These are phyloP conservation scores for Lipomyces starkeyi DNA, from an alignment of 805 yeast genomes.

Conservation along the genomic window DNA sequence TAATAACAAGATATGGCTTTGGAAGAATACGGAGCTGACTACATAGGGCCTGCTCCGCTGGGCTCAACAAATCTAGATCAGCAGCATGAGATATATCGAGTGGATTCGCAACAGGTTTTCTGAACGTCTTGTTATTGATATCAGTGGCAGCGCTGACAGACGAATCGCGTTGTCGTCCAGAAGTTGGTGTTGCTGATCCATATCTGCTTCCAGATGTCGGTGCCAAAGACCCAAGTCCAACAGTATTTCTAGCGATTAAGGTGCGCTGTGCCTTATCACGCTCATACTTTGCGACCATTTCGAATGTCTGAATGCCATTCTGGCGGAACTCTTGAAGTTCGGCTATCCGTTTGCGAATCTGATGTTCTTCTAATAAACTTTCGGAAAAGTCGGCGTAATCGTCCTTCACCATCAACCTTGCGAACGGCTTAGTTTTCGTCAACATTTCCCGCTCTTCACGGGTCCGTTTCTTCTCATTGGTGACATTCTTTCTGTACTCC, in stretches of 20 bases:
- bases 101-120: constrained; percentile 46
- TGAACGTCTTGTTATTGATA: constrained; percentile 37
- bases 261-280: constrained; percentile 69
- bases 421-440: constrained; percentile 77
- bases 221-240: constrained; percentile 27
- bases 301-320: constrained; percentile 83
- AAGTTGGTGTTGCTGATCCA: constrained; percentile 30
- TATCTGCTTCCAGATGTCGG: constrained; percentile 28
- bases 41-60: constrained; percentile 89
- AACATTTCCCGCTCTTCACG: constrained; percentile 88
- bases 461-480: constrained; percentile 80
- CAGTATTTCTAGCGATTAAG: constrained; percentile 28
- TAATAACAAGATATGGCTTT: constrained; percentile 91
- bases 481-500: constrained; percentile 83
- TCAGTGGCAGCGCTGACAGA: constrained; percentile 24
- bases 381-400: constrained; percentile 79
- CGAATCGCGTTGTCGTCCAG: constrained; percentile 30
- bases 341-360: constrained; percentile 77
- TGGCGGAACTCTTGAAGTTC: constrained; percentile 93
- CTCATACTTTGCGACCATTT: constrained; percentile 83
- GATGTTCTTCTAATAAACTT: constrained; percentile 77
- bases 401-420: constrained; percentile 75
- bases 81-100: constrained; percentile 62
- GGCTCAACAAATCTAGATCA: constrained; percentile 79
- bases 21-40: constrained; percentile 83